Evolutionary conservation across 2,329 filamentous ascomycete genomes (phyloP), one percentile per base, ranked within the genome.

Genomic region (Neophaeococcomyces aloes): DNA sequence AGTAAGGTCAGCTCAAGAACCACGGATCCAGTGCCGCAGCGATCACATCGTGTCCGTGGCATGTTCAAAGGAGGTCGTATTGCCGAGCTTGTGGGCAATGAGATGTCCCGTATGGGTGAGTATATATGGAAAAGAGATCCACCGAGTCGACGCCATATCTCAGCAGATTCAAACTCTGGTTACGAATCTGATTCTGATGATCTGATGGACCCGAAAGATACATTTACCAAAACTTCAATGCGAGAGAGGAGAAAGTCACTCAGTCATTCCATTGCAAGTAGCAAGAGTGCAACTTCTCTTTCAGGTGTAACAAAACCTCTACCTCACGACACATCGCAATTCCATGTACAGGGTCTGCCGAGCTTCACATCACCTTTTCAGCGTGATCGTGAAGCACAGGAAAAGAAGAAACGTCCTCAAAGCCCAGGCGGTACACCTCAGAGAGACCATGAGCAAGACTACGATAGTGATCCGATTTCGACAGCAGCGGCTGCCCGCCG

Each of bases 51-150:
- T 29, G 69, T 86, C 7, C 76, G 80, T 32, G 78, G 81, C 5
- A 80, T 94, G 37, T 82, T 94, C 63, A 89, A 86, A 63, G 81
- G 79, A 2, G 76, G 78, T 38, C 73, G 83, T 44, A 78, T 89
- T 49, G 83, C 86, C 48, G 83, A 77, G 23, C 72, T 86, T 23
- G 75, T 93, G 2, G 73, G 75, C n/a, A 71, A 69, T 48, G 78
- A 81, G 54, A 71, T 79, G 6, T 72, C 75, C 0, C 76, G 74
- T 54, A 70, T 81, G 27, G 74, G 76, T 13, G 76, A 78, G 38
- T 67, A 75, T 33, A 72, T 81, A 17, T 68, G 78, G 60, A 74
- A 71, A 52, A 75, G 72, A 54, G 78, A 81, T 25, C 57, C 62
- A 17, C 60, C 56, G 25, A 60, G 38, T 13, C 14, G 29, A 10